phyloP scores from a whole-genome alignment of 805 yeast species.

The Scheffersomyces ergatensis region DNA sequence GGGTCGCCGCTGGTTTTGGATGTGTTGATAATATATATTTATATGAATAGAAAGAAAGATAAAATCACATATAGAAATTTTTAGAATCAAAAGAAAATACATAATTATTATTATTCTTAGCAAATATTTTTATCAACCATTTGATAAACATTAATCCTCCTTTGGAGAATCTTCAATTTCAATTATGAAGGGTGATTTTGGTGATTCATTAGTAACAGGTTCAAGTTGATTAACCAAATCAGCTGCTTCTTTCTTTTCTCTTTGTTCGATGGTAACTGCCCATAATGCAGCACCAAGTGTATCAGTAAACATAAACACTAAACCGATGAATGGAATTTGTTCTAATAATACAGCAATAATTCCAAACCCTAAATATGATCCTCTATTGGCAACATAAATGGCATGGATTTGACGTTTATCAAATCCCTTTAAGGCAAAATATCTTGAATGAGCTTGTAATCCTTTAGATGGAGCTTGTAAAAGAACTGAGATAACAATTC shows the following conservation, averaged over 20 bases:
- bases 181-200: background rate
- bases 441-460: slow-evolving; percentile 49
- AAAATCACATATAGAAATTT: background rate
- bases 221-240: background rate
- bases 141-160: too few species aligned
- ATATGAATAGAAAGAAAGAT: slow-evolving; percentile 17
- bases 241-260: slow-evolving; percentile 2
- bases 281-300: slow-evolving; percentile 64
- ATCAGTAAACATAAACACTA: slow-evolving; percentile 57
- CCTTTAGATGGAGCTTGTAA: slow-evolving; percentile 57
- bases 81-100: background rate
- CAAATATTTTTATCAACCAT: too few species aligned
- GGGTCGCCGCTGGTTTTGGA: slow-evolving; percentile 99
- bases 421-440: slow-evolving; percentile 55
- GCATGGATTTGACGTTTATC: slow-evolving; percentile 37
- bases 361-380: slow-evolving; percentile 53
- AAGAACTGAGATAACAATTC: slow-evolving; percentile 52
- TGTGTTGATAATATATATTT: slow-evolving; percentile 85
- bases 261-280: slow-evolving; percentile 43
- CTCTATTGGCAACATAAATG: slow-evolving; percentile 32
- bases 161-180: too few species aligned
- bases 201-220: background rate
- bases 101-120: background rate
- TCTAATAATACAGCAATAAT: slow-evolving; percentile 50
- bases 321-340: slow-evolving; percentile 50